These are phyloP conservation scores for Ichthyophthirius multifiliis DNA, from an alignment of 169 alveolate species.

Conservation along the genomic window DNA sequence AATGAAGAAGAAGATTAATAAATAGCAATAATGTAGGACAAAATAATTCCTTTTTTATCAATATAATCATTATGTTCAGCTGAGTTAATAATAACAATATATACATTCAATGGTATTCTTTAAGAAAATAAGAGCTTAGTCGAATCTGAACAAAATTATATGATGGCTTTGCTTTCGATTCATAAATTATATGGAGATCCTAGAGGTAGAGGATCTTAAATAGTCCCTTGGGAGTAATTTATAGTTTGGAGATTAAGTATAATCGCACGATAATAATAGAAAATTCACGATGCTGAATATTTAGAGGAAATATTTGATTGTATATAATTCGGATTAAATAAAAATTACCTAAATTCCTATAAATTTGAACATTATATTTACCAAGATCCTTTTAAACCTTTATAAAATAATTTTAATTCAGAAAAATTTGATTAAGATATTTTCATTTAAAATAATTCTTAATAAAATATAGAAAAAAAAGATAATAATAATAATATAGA, in stretches of 20 bases:
- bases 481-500: background rate
- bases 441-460: background rate
- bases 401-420: background rate
- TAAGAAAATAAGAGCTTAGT: constrained; percentile 34
- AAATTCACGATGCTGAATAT: constrained; percentile 53
- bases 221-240: constrained; percentile 23
- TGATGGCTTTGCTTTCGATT: constrained; percentile 44
- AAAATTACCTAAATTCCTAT: background rate
- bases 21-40: background rate
- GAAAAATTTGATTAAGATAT: background rate
- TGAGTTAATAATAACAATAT: constrained; percentile 29
- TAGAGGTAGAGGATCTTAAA: constrained; percentile 56
- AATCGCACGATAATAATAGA: constrained; percentile 33
- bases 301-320: constrained; percentile 55
- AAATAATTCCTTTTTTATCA: constrained; percentile 10
- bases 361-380: background rate
- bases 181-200: constrained; percentile 58
- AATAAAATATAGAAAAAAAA: background rate
- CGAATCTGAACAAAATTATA: constrained; percentile 46
- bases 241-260: constrained; percentile 53
- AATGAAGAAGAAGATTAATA: constrained; percentile 22
- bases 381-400: background rate
- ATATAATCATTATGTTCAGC: constrained; percentile 23
- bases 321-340: background rate
- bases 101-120: constrained; percentile 40